A percentile compares a stretch with the other conserved stretches of the same genome.
phyloP scores from a whole-genome alignment of 2,329 filamentous ascomycete genomes.

The Ophiostoma quercus region DNA sequence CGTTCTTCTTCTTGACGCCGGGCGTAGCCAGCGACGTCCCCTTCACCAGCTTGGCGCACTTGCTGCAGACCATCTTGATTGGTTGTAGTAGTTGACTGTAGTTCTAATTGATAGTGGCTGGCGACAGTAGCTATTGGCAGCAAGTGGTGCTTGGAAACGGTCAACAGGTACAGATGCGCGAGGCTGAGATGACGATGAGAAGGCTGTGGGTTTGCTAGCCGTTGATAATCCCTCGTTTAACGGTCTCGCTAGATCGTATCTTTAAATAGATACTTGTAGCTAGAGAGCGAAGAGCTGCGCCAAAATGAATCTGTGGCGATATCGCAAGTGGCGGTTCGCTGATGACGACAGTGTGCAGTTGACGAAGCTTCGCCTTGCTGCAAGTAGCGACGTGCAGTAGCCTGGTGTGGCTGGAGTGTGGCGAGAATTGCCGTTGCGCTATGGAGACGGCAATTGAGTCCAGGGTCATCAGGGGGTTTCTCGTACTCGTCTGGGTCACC shows the following conservation, averaged over 20 bases:
- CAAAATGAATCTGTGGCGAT: neutral
- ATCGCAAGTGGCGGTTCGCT: neutral
- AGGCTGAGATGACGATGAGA: neutral
- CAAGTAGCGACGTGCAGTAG: neutral
- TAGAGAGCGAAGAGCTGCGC: neutral
- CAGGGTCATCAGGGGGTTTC: conserved; percentile 20
- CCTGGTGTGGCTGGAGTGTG: conserved; percentile 19
- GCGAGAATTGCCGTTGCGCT: conserved; percentile 7
- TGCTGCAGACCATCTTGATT: conserved; percentile 50
- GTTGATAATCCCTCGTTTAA: neutral
- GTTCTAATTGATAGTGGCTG: neutral
- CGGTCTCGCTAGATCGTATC: neutral
- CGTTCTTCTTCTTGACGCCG: conserved; percentile 60
- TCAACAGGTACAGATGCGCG: neutral
- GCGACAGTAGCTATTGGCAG: neutral
- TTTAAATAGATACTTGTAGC: neutral
- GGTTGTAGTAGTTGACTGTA: neutral
- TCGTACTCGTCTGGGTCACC: neutral
- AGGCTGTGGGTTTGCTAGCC: neutral
- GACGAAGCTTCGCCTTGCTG: neutral
- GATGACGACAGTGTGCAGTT: neutral
- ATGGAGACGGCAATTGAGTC: neutral
- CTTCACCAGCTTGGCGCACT: conserved; percentile 58
- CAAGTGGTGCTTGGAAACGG: no score
- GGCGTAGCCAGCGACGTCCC: conserved; percentile 58